These are phyloP conservation scores for Trichoderma hamatum DNA, from an alignment of 2,329 filamentous ascomycete species.

Conservation along the genomic window DNA sequence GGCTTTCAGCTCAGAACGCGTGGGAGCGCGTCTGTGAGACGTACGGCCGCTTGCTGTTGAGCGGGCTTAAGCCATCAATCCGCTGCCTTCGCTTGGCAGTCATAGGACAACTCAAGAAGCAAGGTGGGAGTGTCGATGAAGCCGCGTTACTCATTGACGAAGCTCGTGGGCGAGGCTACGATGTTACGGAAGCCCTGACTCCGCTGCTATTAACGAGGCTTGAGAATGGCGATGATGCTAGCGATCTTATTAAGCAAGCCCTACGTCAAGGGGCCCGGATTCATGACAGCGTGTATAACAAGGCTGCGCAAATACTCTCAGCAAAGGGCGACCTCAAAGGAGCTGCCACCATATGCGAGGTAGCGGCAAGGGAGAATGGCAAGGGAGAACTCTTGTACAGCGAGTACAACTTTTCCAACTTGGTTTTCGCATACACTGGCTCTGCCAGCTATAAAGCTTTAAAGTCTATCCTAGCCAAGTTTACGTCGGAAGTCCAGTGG, in stretches of 20 bases:
- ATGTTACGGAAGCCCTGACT: slow-evolving; percentile 47
- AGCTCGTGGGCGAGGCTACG: slow-evolving; percentile 45
- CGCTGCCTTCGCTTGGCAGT: slow-evolving; percentile 54
- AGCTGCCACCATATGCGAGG: slow-evolving; percentile 40
- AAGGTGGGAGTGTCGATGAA: slow-evolving; percentile 35
- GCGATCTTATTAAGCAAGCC: slow-evolving; percentile 36
- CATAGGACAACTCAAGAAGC: slow-evolving; percentile 44
- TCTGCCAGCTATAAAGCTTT: slow-evolving; percentile 39
- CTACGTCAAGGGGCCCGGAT: slow-evolving; percentile 37
- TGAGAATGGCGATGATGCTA: slow-evolving; percentile 37
- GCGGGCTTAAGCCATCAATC: slow-evolving; percentile 43
- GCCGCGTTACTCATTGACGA: slow-evolving; percentile 47
- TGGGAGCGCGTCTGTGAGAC: slow-evolving; percentile 41
- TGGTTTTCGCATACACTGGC: slow-evolving; percentile 42
- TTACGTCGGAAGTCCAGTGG: slow-evolving; percentile 39
- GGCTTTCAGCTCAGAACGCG: slow-evolving; percentile 31
- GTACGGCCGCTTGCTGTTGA: slow-evolving; percentile 43
- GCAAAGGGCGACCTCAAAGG: slow-evolving; percentile 37
- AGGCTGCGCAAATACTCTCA: slow-evolving; percentile 39
- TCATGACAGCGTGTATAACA: slow-evolving; percentile 43
- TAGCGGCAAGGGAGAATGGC: slow-evolving; percentile 45
- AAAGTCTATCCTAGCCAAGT: slow-evolving; percentile 37
- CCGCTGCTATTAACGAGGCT: slow-evolving; percentile 46
- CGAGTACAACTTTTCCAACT: slow-evolving; percentile 44
- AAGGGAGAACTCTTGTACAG: slow-evolving; percentile 42